These are phyloP conservation scores for Colletotrichum plurivorum DNA, from an alignment of 2,329 filamentous ascomycete genomes.

Conservation along the genomic window DNA sequence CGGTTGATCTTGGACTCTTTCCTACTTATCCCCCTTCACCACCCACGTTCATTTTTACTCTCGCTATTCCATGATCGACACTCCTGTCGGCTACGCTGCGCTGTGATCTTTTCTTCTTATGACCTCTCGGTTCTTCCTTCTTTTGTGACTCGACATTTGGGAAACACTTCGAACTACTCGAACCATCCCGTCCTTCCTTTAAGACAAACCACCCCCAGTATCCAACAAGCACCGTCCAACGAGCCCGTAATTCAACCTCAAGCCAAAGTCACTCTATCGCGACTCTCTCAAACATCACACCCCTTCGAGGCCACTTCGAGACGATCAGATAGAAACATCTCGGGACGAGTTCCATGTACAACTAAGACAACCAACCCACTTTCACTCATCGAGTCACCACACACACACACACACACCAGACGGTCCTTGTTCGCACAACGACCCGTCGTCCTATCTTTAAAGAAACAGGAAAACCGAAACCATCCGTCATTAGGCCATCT, in stretches of 20 bases:
- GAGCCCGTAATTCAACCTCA: conserved; percentile 49
- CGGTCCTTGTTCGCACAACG: conserved; percentile 43
- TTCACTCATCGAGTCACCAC: conserved; percentile 40
- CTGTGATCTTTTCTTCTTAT: conserved; percentile 63
- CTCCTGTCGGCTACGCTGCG: conserved; percentile 59
- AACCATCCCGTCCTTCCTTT: conserved; percentile 62
- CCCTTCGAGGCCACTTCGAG: conserved; percentile 34
- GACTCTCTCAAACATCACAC: conserved; percentile 45
- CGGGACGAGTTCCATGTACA: conserved; percentile 52
- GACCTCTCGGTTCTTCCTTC: conserved; percentile 65
- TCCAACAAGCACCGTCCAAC: conserved; percentile 34
- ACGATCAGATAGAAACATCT: conserved; percentile 33
- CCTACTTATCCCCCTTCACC: conserved; percentile 67
- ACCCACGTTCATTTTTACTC: conserved; percentile 52
- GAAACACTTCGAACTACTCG: conserved; percentile 53
- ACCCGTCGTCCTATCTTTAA: conserved; percentile 63
- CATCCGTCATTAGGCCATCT: conserved; percentile 52
- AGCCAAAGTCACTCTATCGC: conserved; percentile 45
- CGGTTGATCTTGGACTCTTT: conserved; percentile 57
- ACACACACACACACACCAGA: conserved; percentile 21
- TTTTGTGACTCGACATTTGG: conserved; percentile 62
- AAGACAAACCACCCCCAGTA: conserved; percentile 44
- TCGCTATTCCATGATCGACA: conserved; percentile 64
- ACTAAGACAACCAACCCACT: conserved; percentile 42
- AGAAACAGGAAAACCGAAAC: conserved; percentile 27